Percentiles rank a stretch among this genome's conserved stretches.
phyloP scores from a whole-genome alignment of 768 basidiomycete genomes.

The Psilocybe cubensis region DNA sequence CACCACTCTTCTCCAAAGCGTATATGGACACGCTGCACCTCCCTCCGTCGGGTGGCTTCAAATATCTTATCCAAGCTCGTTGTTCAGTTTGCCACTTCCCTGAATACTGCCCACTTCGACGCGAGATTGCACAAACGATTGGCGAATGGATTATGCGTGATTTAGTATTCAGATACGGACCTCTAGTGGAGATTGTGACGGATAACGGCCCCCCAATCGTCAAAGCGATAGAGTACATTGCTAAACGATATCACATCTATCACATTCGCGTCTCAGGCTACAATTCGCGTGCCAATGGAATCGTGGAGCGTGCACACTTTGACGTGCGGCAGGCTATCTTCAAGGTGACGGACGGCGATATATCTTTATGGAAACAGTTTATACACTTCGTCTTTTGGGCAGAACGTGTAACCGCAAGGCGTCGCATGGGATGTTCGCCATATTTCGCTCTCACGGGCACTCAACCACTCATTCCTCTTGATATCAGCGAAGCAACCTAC shows the following conservation, averaged over 20 bases:
- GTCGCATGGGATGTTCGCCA: conserved; percentile 31
- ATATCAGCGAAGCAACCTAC: conserved; percentile 1
- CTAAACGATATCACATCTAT: conserved; percentile 31
- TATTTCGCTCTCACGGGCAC: conserved; percentile 32
- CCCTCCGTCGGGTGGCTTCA: too few relatives aligned
- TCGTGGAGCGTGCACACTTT: conserved; percentile 35
- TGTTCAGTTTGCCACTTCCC: conserved; percentile 2
- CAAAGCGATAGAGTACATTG: conserved; percentile 11
- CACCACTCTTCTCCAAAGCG: conserved; percentile 28
- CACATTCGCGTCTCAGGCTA: conserved; percentile 45
- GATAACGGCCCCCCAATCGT: conserved; percentile 34
- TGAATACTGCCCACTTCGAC: conserved; percentile 14
- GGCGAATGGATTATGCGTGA: conserved; percentile 32
- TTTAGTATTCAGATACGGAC: conserved; percentile 34
- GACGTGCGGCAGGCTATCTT: conserved; percentile 32
- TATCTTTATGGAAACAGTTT: conserved; percentile 3
- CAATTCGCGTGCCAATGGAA: conserved; percentile 41
- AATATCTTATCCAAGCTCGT: conserved; percentile 24
- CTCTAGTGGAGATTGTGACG: conserved; percentile 35
- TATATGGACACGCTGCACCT: conserved; percentile 41
- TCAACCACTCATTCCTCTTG: conserved; percentile 22
- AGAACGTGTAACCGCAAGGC: conserved; percentile 30
- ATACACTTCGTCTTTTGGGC: conserved; percentile 34
- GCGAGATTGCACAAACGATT: conserved; percentile 27
- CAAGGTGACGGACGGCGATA: conserved; percentile 32